Evolutionary conservation across 176 grass and related monocot species (phyloP), one percentile per base, ranked within the genome.

Genomic region (Triticum dicoccoides): DNA sequence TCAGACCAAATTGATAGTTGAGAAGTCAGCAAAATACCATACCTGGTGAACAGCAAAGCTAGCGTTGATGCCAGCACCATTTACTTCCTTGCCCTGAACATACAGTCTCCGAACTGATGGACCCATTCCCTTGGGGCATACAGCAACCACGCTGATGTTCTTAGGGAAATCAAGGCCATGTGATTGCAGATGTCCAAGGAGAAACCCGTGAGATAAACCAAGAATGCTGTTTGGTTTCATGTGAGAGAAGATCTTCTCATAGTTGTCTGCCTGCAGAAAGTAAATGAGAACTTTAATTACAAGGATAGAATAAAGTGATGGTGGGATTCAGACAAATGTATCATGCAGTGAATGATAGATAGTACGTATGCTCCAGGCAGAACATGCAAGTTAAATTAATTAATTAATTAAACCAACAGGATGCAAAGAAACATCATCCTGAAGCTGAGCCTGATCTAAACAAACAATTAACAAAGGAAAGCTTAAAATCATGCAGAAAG

Each of bases 21-120:
- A 84, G 4, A 65, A 37, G 12, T 77, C 23, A 11, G 20, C 18
- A 77, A 77, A 65, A 35, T 62, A 62, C 58, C 13, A 24, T 93
- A 93, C 94, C 91, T 91, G 94, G 83, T 96, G 94, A 41, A 96
- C 94, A 65, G 87, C 94, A 79, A 96, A 93, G 74, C 94, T 93
- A 83, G 94, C 87, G 79, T 96, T 96, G 82, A 93, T 96, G 15
- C 94, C 94, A 37, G 94, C 94, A 77, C 94, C 94, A 81, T 96
- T 96, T 32, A 93, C 84, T 84, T 95, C 91, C 91, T 96, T 96
- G 37, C 94, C 94, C 71, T 96, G 94, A 69, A 96, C 89, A 85
- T 96, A 96, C 38, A 96, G 84, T 59, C 94, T 87, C 54, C 94
- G 84, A 38, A 96, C 94, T 1, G 94, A 93, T 24, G 94, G 94